Conservation (phyloP, 2,329 filamentous ascomycete genomes). For the Colletotrichum spaethianum region DNA sequence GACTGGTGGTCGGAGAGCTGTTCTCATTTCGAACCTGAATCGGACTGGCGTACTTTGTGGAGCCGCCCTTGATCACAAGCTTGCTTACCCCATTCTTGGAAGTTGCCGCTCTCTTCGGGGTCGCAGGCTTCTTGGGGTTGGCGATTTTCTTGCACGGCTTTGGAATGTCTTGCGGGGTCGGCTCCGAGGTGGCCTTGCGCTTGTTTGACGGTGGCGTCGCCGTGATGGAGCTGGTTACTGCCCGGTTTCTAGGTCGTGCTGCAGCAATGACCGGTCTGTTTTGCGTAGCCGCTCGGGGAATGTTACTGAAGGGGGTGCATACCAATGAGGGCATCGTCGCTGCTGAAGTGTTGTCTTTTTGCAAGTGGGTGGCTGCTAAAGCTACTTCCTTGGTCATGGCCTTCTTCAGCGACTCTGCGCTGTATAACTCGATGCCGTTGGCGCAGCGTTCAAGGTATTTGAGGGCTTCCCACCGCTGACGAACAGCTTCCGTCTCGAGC, state of each 20-base stretch:
- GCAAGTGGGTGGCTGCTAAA: fast-evolving
- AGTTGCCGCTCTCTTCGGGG: neutral
- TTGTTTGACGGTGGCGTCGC: neutral
- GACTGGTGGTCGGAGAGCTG: neutral
- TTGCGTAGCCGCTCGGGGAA: fast-evolving
- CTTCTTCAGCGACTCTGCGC: neutral
- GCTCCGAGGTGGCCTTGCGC: neutral
- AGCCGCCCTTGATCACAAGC: fast-evolving
- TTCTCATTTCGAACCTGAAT: neutral
- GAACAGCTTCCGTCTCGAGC: neutral
- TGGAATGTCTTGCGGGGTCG: neutral
- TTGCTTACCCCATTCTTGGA: neutral
- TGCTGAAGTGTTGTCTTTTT: too few relatives aligned
- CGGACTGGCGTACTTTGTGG: neutral
- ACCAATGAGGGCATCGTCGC: too few relatives aligned
- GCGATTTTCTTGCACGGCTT: neutral
- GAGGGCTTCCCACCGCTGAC: neutral
- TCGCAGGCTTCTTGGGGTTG: neutral
- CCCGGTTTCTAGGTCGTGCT: neutral
- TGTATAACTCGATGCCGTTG: neutral
- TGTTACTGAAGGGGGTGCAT: neutral
- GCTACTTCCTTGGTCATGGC: neutral
- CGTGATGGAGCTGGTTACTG: neutral
- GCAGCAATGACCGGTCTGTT: neutral
- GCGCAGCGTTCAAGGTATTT: neutral